phyloP scores from a whole-genome alignment of 1,139 yeast species.

The Hyphopichia burtonii region DNA sequence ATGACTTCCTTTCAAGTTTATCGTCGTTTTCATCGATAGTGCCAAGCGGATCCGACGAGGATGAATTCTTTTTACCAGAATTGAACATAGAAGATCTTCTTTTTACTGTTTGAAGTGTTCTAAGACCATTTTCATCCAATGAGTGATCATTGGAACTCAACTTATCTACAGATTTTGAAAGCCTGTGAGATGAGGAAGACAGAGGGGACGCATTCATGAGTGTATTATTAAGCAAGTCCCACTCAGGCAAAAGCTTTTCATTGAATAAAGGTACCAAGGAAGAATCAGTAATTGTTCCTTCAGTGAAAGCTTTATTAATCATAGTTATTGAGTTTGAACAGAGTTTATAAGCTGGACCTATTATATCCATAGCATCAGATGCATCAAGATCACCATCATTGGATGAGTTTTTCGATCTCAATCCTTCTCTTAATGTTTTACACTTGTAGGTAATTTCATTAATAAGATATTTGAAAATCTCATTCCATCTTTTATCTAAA shows the following conservation, averaged over 20 bases:
- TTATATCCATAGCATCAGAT: conserved; percentile 10
- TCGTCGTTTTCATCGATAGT: conserved; percentile 1
- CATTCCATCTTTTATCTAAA: conserved; percentile 57
- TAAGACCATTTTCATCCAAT: conserved; percentile 14
- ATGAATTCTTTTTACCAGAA: not conserved
- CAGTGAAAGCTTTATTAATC: conserved; percentile 31
- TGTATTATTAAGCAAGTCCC: conserved; percentile 29
- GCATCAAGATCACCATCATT: not conserved
- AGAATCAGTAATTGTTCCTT: conserved; percentile 20
- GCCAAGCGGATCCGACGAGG: not conserved
- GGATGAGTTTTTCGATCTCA: conserved; percentile 7
- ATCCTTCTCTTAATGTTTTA: conserved; percentile 22
- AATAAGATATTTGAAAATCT: conserved; percentile 45
- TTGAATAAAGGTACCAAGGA: conserved; percentile 21
- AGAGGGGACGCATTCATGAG: conserved; percentile 1
- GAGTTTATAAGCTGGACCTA: conserved; percentile 25
- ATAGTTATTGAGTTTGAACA: conserved; percentile 35
- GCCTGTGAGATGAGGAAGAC: not conserved
- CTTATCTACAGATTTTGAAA: not conserved
- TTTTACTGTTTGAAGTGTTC: conserved; percentile 15
- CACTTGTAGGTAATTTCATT: conserved; percentile 36
- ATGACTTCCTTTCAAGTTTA: not conserved
- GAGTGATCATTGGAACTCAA: not conserved
- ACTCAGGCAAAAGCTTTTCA: conserved; percentile 25
- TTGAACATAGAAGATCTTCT: not conserved